phyloP scores from a whole-genome alignment of 2,329 filamentous ascomycete species.

The Cladosporium phlei region DNA sequence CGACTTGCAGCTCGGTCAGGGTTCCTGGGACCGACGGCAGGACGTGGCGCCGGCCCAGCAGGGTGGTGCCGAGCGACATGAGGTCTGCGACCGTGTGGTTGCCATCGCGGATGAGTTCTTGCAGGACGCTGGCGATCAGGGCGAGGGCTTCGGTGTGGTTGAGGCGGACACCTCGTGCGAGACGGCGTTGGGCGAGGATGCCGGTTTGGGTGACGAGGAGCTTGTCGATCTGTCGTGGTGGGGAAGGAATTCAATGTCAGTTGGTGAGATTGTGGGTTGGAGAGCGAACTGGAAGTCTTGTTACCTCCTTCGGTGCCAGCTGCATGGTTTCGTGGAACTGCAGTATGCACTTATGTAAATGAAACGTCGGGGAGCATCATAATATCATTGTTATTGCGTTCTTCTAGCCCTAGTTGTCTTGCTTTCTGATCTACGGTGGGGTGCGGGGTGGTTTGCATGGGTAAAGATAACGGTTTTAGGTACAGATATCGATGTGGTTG shows the following conservation, averaged over 20 bases:
- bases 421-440: no score
- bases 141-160: slow-evolving; percentile 86
- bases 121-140: slow-evolving; percentile 80
- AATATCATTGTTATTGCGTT: no score
- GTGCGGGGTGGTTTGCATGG: background rate
- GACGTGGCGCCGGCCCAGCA: slow-evolving; percentile 91
- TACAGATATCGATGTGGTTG: no score
- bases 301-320: slow-evolving; percentile 33
- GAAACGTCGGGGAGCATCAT: no score
- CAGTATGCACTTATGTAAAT: slow-evolving; percentile 6
- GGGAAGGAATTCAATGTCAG: background rate
- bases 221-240: slow-evolving; percentile 75
- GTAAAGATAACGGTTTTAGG: no score
- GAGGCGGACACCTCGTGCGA: slow-evolving; percentile 80
- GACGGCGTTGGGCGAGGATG: slow-evolving; percentile 76
- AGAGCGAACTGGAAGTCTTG: background rate
- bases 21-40: slow-evolving; percentile 74
- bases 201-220: slow-evolving; percentile 87
- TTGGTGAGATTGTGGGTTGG: background rate
- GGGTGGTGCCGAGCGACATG: slow-evolving; percentile 83
- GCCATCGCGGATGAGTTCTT: slow-evolving; percentile 97
- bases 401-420: no score
- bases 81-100: slow-evolving; percentile 86
- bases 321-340: slow-evolving; percentile 29
- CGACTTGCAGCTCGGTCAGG: slow-evolving; percentile 81